A percentile compares a stretch with the other conserved stretches of the same genome.
These are phyloP conservation scores for Inga laurina DNA, from an alignment of 306 rosid species.

Conservation along the genomic window DNA sequence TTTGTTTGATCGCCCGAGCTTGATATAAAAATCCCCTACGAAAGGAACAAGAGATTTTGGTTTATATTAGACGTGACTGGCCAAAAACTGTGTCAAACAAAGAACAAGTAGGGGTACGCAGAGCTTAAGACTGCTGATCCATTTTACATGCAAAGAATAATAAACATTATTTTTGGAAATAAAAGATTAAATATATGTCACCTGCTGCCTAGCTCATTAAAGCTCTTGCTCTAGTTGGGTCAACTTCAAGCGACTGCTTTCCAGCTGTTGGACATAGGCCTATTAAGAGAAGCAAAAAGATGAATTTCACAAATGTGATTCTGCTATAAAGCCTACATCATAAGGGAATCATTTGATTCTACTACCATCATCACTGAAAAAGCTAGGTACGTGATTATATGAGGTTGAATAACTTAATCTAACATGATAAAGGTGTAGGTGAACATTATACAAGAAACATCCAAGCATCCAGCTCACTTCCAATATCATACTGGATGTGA, in stretches of 20 bases:
- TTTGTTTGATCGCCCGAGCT: slow-evolving; percentile 87
- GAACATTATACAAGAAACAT: too few species aligned
- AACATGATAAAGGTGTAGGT: too few species aligned
- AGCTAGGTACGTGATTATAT: neutral
- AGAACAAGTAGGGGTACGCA: neutral
- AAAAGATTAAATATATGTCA: slow-evolving; percentile 30
- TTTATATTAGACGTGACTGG: slow-evolving; percentile 9
- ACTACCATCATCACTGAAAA: neutral
- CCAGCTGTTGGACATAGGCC: slow-evolving; percentile 98
- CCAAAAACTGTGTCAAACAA: slow-evolving; percentile 17
- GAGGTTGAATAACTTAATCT: neutral
- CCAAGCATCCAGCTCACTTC: too few species aligned
- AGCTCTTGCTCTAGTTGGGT: slow-evolving; percentile 98
- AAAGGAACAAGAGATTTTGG: slow-evolving; percentile 27
- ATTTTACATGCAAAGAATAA: slow-evolving; percentile 7
- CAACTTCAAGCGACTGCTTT: slow-evolving; percentile 93
- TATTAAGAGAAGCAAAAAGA: slow-evolving; percentile 29
- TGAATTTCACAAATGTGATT: slow-evolving; percentile 18
- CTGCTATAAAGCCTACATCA: slow-evolving; percentile 12
- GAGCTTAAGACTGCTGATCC: neutral
- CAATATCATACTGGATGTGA: too few species aligned
- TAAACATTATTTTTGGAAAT: neutral
- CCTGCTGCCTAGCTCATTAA: slow-evolving; percentile 98
- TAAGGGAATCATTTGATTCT: slow-evolving; percentile 18
- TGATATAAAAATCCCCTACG: slow-evolving; percentile 92